These are phyloP conservation scores for Metarhizium robertsii DNA, from an alignment of 2,329 filamentous ascomycete species.

Conservation along the genomic window DNA sequence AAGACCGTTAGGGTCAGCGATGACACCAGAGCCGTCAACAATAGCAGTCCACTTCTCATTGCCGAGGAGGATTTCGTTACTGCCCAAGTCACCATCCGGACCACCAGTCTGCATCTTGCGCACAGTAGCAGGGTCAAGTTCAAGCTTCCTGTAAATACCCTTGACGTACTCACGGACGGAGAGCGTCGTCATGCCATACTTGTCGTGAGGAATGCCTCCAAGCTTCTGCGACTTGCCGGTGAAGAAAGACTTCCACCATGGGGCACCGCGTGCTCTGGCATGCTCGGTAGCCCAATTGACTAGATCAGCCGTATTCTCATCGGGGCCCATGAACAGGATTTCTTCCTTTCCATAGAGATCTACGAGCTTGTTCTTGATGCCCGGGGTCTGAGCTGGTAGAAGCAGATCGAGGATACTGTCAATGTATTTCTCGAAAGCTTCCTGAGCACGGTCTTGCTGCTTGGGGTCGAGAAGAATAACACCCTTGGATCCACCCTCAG, in stretches of 20 bases:
- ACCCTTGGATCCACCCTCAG: slow-evolving; percentile 95
- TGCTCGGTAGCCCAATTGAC: slow-evolving; percentile 99
- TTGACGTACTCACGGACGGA: slow-evolving; percentile 94
- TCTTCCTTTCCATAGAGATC: slow-evolving; percentile 92
- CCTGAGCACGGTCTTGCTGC: slow-evolving; percentile 84
- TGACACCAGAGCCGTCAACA: slow-evolving; percentile 91
- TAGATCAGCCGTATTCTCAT: slow-evolving; percentile 96
- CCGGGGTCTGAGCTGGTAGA: slow-evolving; percentile 78
- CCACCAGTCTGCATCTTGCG: slow-evolving; percentile 96
- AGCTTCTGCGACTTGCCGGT: slow-evolving; percentile 95
- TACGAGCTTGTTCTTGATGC: slow-evolving; percentile 98
- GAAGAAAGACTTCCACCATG: slow-evolving; percentile 99
- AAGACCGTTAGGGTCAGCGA: slow-evolving; percentile 86
- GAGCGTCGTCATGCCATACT: slow-evolving; percentile 95
- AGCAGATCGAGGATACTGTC: slow-evolving; percentile 96
- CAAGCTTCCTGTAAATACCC: slow-evolving; percentile 93
- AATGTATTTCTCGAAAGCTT: slow-evolving; percentile 99
- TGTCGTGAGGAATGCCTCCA: slow-evolving; percentile 92
- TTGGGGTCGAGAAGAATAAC: slow-evolving; percentile 89
- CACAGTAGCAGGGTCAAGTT: slow-evolving; percentile 76
- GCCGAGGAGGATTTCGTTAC: slow-evolving; percentile 92
- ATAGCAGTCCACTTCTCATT: slow-evolving; percentile 94
- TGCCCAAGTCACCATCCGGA: slow-evolving; percentile 91
- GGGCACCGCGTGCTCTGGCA: slow-evolving; percentile 74
- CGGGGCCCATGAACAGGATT: slow-evolving; percentile 96